Conservation (phyloP, 1,284 basidiomycete species). For the Ceratobasidium sp. region DNA sequence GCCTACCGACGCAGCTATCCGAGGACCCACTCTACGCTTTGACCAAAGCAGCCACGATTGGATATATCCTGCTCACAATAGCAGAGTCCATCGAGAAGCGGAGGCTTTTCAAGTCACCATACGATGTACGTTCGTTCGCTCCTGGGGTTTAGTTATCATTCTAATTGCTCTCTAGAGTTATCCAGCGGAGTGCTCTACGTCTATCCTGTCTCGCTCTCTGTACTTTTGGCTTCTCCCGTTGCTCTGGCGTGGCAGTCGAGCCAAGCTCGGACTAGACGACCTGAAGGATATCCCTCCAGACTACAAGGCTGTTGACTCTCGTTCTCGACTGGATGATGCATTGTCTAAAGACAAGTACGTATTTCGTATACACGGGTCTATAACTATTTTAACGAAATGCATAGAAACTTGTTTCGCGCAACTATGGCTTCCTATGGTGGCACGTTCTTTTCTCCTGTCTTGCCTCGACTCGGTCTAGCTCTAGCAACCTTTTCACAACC, state of each 20-base stretch:
- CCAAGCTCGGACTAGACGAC: slow-evolving; percentile 14
- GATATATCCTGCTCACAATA: slow-evolving; percentile 2
- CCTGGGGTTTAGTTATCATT: neutral
- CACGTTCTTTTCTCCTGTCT: neutral
- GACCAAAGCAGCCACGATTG: neutral
- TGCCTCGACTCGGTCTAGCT: slow-evolving; percentile 4
- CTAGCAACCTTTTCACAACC: slow-evolving; percentile 20
- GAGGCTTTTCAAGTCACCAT: slow-evolving; percentile 14
- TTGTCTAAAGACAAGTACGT: slow-evolving; percentile 4
- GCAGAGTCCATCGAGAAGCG: slow-evolving; percentile 22
- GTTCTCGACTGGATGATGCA: neutral
- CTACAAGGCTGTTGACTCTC: slow-evolving; percentile 11
- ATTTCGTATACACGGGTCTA: neutral
- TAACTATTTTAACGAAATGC: neutral
- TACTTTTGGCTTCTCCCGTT: slow-evolving; percentile 23
- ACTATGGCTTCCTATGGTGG: neutral
- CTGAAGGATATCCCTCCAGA: slow-evolving; percentile 10
- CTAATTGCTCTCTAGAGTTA: slow-evolving; percentile 5
- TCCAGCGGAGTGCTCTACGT: slow-evolving; percentile 14
- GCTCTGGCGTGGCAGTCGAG: neutral
- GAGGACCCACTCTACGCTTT: slow-evolving; percentile 5
- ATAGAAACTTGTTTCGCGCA: slow-evolving; percentile 7
- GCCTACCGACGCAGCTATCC: neutral
- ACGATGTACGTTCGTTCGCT: neutral
- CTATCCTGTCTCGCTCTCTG: neutral